phyloP scores from a whole-genome alignment of 2,329 filamentous ascomycete genomes.

The Hypoxylon sp. region DNA sequence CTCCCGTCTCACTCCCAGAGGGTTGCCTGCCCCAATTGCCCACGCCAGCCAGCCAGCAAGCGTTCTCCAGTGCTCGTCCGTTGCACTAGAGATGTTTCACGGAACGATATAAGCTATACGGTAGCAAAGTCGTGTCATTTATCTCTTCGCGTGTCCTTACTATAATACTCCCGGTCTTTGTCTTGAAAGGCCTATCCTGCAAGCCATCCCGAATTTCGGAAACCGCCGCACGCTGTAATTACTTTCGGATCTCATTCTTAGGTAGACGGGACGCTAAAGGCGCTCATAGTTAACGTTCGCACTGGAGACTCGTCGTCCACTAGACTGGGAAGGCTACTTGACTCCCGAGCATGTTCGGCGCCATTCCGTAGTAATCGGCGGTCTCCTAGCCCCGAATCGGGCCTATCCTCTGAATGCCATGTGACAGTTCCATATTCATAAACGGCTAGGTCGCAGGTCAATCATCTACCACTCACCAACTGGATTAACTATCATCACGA shows the following conservation, averaged over 20 bases:
- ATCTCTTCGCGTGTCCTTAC: constrained; percentile 28
- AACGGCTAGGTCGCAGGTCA: constrained; percentile 34
- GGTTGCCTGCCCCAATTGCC: constrained; percentile 37
- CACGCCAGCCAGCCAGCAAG: constrained; percentile 38
- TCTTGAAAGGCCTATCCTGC: constrained; percentile 28
- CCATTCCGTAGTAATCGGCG: constrained; percentile 35
- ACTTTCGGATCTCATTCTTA: constrained; percentile 16
- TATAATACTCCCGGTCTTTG: constrained; percentile 19
- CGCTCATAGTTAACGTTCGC: constrained; percentile 19
- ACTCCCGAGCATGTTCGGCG: constrained; percentile 26
- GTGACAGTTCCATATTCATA: constrained; percentile 38
- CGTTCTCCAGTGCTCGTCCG: constrained; percentile 26
- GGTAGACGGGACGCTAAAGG: constrained; percentile 16
- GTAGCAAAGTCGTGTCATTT: constrained; percentile 40
- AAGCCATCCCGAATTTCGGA: constrained; percentile 29
- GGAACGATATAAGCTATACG: constrained; percentile 44
- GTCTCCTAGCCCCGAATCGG: constrained; percentile 30
- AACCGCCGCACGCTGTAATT: constrained; percentile 34
- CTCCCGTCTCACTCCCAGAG: constrained; percentile 35
- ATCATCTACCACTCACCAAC: constrained; percentile 21
- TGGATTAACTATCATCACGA: constrained; percentile 26
- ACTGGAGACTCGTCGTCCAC: constrained; percentile 8
- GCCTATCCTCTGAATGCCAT: constrained; percentile 38
- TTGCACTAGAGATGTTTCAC: constrained; percentile 44
- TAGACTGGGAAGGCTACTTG: constrained; percentile 14